These are phyloP conservation scores for Citropsis articulata DNA, from an alignment of 345 rosid species.

Conservation along the genomic window DNA sequence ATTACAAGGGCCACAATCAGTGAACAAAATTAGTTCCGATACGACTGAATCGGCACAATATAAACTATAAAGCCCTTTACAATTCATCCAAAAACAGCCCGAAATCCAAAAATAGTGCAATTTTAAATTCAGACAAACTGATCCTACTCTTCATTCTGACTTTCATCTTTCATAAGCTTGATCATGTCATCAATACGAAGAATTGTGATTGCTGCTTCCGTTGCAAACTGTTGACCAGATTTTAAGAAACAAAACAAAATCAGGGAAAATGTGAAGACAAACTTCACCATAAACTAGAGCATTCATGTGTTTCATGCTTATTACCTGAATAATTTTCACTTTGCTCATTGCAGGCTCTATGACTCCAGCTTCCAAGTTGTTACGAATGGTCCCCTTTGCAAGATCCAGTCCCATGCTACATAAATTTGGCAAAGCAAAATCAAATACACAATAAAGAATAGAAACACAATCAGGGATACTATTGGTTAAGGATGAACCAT, in stretches of 20 bases:
- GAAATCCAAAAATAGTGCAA: background rate
- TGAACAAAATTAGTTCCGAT: background rate
- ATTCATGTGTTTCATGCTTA: background rate
- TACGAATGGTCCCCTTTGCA: constrained; percentile 69
- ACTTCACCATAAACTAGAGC: background rate
- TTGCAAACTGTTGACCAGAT: constrained; percentile 26
- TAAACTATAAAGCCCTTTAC: background rate
- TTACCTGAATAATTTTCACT: constrained; percentile 98
- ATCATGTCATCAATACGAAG: constrained; percentile 98
- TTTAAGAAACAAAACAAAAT: background rate
- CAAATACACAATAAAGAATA: background rate
- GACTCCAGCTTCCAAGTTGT: constrained; percentile 97
- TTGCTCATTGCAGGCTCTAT: constrained; percentile 99
- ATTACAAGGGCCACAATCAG: background rate
- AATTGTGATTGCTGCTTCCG: constrained; percentile 97
- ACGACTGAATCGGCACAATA: background rate
- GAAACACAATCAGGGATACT: background rate
- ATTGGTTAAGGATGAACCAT: background rate
- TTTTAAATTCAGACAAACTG: background rate
- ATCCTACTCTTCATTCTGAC: constrained; percentile 53
- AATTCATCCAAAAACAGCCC: background rate
- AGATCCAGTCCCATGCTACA: constrained; percentile 98
- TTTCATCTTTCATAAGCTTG: constrained; percentile 87
- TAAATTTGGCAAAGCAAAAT: constrained; percentile 3
- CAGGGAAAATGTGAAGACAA: background rate